Evolutionary conservation across 2,329 filamentous ascomycete genomes (phyloP), one percentile per base, ranked within the genome.

Genomic region (Aspergillus cejpii): DNA sequence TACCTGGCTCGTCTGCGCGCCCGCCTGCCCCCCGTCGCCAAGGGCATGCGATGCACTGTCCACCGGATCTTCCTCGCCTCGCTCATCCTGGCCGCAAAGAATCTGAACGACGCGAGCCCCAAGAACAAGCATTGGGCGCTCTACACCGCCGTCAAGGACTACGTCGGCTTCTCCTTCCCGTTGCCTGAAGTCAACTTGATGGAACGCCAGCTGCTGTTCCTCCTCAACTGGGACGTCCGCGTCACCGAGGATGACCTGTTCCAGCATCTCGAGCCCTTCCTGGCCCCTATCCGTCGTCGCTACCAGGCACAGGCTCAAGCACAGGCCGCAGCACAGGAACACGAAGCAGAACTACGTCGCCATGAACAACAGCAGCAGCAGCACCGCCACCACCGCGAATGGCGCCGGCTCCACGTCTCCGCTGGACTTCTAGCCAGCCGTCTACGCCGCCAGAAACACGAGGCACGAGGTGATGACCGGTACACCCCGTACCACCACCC

Each of bases 61-160:
- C 92, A 98, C 75, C 85, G 92, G 60, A 97, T 98, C 76, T 97
- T 98, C 73, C 79, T 98, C 39, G 91, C 72, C 5, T 71, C 70
- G 3, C 59, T 75, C 37, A 74, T 75, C 29, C 74, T 84, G 39
- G 83, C 92, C 1, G 91, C 92, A 58, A 98, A 98, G 82, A 96
- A 96, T 69, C 79, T 97, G 57, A 97, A 98, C 68, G 92, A 97
- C 76, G 95, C 89, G 50, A 96, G 89, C 10, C 92, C 92, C 52
- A 97, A 97, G 83, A 98, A 98, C 80, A 97, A 97, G 82, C 92
- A 98, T 77, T 98, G 92, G 92, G 90, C 92, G 54, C 84, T 83
- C 60, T 98, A 97, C 76, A 94, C 85, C 48, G 74, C 83, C 59
- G 83, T 95, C 57, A 77, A 76, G 51, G 80, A 79, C 43, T 84